These are phyloP conservation scores for Leonotis leonurus DNA, from an alignment of 257 asterid species.

Conservation along the genomic window DNA sequence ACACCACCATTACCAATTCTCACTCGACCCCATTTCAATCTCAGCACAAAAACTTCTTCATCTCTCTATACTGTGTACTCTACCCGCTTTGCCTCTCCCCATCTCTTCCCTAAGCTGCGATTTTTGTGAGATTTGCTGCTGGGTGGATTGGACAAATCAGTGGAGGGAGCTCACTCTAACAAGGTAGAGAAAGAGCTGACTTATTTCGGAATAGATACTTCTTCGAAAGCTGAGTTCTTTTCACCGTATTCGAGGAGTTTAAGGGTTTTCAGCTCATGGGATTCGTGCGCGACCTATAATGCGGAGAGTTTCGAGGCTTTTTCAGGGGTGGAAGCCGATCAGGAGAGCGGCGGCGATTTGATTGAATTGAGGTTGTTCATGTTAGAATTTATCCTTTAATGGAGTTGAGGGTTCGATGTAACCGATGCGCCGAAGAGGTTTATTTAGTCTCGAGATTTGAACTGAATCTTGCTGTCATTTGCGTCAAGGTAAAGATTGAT, in stretches of 20 bases:
- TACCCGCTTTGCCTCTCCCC: not conserved
- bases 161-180: not conserved
- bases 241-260: slow-evolving; percentile 7
- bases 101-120: not conserved
- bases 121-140: not conserved
- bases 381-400: slow-evolving; percentile 51
- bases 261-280: slow-evolving; percentile 30
- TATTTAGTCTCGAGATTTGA: slow-evolving; percentile 36
- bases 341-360: slow-evolving; percentile 52
- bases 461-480: slow-evolving; percentile 31
- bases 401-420: slow-evolving; percentile 76
- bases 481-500: slow-evolving; percentile 30
- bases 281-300: slow-evolving; percentile 32
- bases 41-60: no score
- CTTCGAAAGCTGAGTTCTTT: slow-evolving; percentile 25
- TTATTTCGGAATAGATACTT: not conserved
- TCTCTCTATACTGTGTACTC: slow-evolving; percentile 2
- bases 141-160: slow-evolving; percentile 10
- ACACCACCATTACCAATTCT: slow-evolving; percentile 26
- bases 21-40: slow-evolving; percentile 11
- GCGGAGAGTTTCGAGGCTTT: slow-evolving; percentile 38
- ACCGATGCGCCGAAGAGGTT: slow-evolving; percentile 46
- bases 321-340: slow-evolving; percentile 43
- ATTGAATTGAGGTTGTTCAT: slow-evolving; percentile 46
- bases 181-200: slow-evolving; percentile 11